phyloP scores from a whole-genome alignment of 192 early-diverging fungal species.

The Hyaloraphidium curvatum region DNA sequence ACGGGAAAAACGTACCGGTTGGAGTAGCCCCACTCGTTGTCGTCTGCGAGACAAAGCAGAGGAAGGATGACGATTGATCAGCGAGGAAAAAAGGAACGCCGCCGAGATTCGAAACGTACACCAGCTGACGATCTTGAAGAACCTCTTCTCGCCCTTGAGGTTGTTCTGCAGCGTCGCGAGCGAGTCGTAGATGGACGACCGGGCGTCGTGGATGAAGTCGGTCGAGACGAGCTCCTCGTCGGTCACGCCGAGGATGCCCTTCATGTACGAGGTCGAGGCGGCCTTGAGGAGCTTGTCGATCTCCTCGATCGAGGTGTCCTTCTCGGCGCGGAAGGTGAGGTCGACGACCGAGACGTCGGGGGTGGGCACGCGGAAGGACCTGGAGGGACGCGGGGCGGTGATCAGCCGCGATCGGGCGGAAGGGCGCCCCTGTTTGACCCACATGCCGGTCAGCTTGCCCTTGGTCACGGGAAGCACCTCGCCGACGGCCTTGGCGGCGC shows the following conservation, averaged over 20 bases:
- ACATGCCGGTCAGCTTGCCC: slow-evolving; percentile 97
- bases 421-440: no score
- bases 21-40: slow-evolving; percentile 78
- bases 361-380: slow-evolving; percentile 88
- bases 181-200: slow-evolving; percentile 87
- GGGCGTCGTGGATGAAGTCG: slow-evolving; percentile 82
- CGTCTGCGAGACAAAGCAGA: slow-evolving; percentile 13
- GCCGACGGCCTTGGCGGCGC: slow-evolving; percentile 97
- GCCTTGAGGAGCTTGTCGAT: slow-evolving; percentile 63
- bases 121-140: slow-evolving; percentile 92
- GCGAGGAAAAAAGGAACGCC: not conserved
- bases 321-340: slow-evolving; percentile 77
- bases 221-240: slow-evolving; percentile 87
- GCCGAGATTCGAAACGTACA: slow-evolving; percentile 18
- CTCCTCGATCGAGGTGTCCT: slow-evolving; percentile 75
- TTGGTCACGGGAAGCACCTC: slow-evolving; percentile 88
- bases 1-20: slow-evolving; percentile 68
- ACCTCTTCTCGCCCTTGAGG: slow-evolving; percentile 79
- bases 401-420: no score
- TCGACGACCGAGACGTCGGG: slow-evolving; percentile 94
- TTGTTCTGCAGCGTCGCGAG: no score
- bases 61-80: not conserved
- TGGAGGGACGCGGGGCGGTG: no score
- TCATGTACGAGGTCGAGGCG: slow-evolving; percentile 35
- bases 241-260: slow-evolving; percentile 84